Evolutionary conservation across 177 flowering plant species (phyloP).

Genomic region (Vitis hybrid): DNA sequence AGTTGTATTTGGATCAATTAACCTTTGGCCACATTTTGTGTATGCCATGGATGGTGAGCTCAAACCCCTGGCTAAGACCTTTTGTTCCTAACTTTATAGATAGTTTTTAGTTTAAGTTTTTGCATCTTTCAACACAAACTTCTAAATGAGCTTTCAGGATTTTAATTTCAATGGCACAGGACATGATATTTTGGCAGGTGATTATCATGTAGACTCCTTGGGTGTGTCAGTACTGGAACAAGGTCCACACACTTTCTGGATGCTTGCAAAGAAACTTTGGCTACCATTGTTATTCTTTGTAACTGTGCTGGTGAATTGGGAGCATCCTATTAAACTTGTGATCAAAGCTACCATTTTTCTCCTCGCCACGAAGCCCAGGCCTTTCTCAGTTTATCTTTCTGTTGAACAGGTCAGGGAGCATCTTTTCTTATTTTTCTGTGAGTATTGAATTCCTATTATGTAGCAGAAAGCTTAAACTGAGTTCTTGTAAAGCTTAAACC

Average conservation of each 20-base stretch:
- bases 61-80: neutral
- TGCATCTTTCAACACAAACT: neutral
- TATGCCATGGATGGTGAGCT: conserved; percentile 27
- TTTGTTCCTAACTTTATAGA: neutral
- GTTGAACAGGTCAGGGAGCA: conserved; percentile 42
- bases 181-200: conserved; percentile 26
- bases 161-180: conserved; percentile 20
- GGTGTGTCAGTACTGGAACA: conserved; percentile 22
- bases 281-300: conserved; percentile 35
- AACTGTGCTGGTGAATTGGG: conserved; percentile 38
- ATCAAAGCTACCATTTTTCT: conserved; percentile 36
- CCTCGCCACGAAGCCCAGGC: conserved; percentile 41
- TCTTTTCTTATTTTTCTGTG: neutral
- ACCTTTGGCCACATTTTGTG: conserved; percentile 11
- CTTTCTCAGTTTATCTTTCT: conserved; percentile 42
- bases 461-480: neutral
- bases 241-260: conserved; percentile 23
- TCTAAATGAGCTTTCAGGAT: neutral
- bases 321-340: conserved; percentile 37
- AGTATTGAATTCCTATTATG: neutral
- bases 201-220: conserved; percentile 13
- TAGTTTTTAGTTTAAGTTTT: neutral
- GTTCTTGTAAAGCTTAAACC: neutral
- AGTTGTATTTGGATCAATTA: conserved; percentile 14
- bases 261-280: conserved; percentile 37